These are phyloP conservation scores for Tuber umbilicatum DNA, from an alignment of 495 filamentous ascomycete genomes.

Conservation along the genomic window DNA sequence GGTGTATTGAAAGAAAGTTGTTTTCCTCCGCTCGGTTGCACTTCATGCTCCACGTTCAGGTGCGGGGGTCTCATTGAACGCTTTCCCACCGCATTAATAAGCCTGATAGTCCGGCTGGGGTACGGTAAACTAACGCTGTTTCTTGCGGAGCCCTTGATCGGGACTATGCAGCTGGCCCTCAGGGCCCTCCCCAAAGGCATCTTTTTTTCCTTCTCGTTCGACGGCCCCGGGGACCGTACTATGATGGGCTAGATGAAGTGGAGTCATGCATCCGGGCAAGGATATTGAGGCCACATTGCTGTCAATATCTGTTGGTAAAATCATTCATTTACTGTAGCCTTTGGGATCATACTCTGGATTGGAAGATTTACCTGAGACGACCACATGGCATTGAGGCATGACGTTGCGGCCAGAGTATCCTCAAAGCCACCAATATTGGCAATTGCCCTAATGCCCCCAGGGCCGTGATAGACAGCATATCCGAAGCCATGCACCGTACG, in stretches of 20 bases:
- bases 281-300: not conserved
- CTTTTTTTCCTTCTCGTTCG: not conserved
- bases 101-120: not conserved
- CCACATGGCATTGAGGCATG: not conserved
- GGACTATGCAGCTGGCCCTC: not conserved
- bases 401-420: not conserved
- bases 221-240: not conserved
- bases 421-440: not conserved
- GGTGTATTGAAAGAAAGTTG: not conserved
- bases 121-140: not conserved
- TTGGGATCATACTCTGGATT: not conserved
- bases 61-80: not conserved
- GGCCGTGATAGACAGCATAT: too few species aligned
- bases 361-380: not conserved
- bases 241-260: not conserved
- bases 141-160: not conserved
- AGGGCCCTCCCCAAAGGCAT: not conserved
- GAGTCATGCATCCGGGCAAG: not conserved
- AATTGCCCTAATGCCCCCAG: not conserved
- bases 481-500: too few species aligned
- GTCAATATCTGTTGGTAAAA: not conserved
- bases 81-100: not conserved
- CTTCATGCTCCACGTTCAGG: not conserved
- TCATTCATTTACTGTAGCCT: not conserved
- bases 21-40: not conserved